These are phyloP conservation scores for Yamadazyma dendronema DNA, from an alignment of 1,139 yeast genomes.

Conservation along the genomic window DNA sequence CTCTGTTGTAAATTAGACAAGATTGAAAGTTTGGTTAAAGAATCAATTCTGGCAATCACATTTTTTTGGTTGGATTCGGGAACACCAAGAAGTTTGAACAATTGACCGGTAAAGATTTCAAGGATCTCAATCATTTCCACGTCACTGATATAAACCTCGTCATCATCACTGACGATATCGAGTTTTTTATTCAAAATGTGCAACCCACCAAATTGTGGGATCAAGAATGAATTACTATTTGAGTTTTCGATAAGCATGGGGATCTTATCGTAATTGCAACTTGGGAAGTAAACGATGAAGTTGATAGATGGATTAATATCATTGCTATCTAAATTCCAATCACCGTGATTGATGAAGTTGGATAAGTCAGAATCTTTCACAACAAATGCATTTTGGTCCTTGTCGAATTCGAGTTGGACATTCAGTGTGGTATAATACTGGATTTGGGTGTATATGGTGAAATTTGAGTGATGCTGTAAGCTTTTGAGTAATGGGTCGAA, in stretches of 20 bases:
- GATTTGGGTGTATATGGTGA: conserved; percentile 77
- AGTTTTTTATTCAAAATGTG: conserved; percentile 46
- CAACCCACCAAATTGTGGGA: conserved; percentile 92
- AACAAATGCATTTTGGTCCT: conserved; percentile 25
- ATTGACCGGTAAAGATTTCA: conserved; percentile 72
- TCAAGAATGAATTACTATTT: conserved; percentile 62
- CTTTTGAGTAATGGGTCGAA: conserved; percentile 28
- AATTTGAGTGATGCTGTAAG: conserved; percentile 56
- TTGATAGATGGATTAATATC: conserved; percentile 65
- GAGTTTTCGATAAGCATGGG: conserved; percentile 50
- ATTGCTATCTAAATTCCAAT: conserved; percentile 66
- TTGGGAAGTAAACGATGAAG: conserved; percentile 65
- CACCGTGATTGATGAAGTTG: conserved; percentile 73
- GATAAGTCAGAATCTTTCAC: conserved; percentile 50
- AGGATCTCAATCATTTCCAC: conserved; percentile 56
- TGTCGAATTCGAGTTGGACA: conserved; percentile 19
- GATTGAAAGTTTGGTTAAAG: conserved; percentile 57
- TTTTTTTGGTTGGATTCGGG: conserved; percentile 42
- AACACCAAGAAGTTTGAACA: conserved; percentile 71
- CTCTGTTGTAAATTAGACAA: conserved; percentile 51
- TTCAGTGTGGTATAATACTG: conserved; percentile 59
- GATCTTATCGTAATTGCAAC: conserved; percentile 34
- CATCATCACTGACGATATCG: conserved; percentile 21
- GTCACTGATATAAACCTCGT: conserved; percentile 28
- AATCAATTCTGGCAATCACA: conserved; percentile 62